Evolutionary conservation across 331 rosid species (phyloP).

Genomic region (Malus hybrid): DNA sequence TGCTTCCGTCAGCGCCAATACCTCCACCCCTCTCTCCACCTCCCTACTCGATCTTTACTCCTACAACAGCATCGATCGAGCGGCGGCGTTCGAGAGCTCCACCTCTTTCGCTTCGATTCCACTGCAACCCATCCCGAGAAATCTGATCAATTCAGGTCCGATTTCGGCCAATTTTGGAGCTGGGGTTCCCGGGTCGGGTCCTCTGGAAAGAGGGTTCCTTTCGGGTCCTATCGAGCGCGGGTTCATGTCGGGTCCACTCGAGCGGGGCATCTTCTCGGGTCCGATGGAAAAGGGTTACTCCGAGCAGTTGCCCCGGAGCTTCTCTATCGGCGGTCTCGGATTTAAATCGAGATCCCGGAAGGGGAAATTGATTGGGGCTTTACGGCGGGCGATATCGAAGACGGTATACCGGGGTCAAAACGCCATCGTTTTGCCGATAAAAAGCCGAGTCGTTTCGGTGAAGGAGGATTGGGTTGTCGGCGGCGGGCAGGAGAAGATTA

Average conservation of each 20-base stretch:
- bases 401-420: slow-evolving; percentile 62
- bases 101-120: slow-evolving; percentile 86
- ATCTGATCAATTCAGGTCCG: slow-evolving; percentile 51
- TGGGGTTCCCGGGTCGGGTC: slow-evolving; percentile 62
- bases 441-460: slow-evolving; percentile 25
- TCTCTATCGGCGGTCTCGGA: slow-evolving; percentile 58
- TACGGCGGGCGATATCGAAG: slow-evolving; percentile 59
- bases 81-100: slow-evolving; percentile 89
- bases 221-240: slow-evolving; percentile 98
- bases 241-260: slow-evolving; percentile 91
- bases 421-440: slow-evolving; percentile 68
- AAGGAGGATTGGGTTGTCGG: slow-evolving; percentile 75
- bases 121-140: slow-evolving; percentile 72
- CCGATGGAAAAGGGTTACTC: slow-evolving; percentile 61
- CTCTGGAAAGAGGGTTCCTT: slow-evolving; percentile 71
- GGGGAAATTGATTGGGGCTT: slow-evolving; percentile 39
- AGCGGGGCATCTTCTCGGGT: slow-evolving; percentile 74
- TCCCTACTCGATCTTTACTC: slow-evolving; percentile 67
- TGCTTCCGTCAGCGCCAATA: slow-evolving; percentile 93
- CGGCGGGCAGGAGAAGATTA: slow-evolving; percentile 31
- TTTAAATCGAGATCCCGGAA: slow-evolving; percentile 47
- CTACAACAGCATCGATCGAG: slow-evolving; percentile 61
- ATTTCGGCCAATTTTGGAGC: slow-evolving; percentile 28
- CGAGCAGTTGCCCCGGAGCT: slow-evolving; percentile 69
- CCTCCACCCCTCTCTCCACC: slow-evolving; percentile 88